A percentile compares a stretch with the other conserved stretches of the same genome.
Conservation (phyloP, 192 early-diverging fungal genomes). For the Paraglomus brasilianum region DNA sequence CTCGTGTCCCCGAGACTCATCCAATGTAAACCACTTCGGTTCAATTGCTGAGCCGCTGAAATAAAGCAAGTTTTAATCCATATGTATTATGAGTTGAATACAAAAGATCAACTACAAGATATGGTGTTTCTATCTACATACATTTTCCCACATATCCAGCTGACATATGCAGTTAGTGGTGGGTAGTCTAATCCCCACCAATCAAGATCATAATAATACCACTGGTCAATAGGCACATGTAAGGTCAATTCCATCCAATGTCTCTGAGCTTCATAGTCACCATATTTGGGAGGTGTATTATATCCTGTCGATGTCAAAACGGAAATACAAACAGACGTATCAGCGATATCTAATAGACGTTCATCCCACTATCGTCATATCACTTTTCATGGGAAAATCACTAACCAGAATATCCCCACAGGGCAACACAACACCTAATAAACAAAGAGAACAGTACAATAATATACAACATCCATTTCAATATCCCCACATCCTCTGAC, state of each 20-base stretch:
- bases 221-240: slow-evolving; percentile 69
- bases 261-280: slow-evolving; percentile 97
- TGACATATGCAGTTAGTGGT: slow-evolving; percentile 91
- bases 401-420: too few species aligned
- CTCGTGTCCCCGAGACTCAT: slow-evolving; percentile 83
- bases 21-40: slow-evolving; percentile 82
- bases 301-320: slow-evolving; percentile 39
- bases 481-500: too few species aligned
- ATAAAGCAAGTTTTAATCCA: background rate
- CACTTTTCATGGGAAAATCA: too few species aligned
- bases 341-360: too few species aligned
- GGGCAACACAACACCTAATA: too few species aligned
- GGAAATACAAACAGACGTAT: too few species aligned
- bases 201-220: slow-evolving; percentile 86
- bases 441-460: too few species aligned
- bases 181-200: slow-evolving; percentile 99
- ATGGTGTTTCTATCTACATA: slow-evolving; percentile 36
- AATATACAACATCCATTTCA: too few species aligned
- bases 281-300: slow-evolving; percentile 75
- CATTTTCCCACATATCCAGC: slow-evolving; percentile 81
- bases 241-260: slow-evolving; percentile 98
- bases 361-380: too few species aligned
- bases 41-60: slow-evolving; percentile 71
- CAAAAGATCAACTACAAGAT: background rate
- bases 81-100: background rate